Evolutionary conservation across 176 grass and related monocot species (phyloP).

Genomic region (Rhipidocladum racemiflorum): DNA sequence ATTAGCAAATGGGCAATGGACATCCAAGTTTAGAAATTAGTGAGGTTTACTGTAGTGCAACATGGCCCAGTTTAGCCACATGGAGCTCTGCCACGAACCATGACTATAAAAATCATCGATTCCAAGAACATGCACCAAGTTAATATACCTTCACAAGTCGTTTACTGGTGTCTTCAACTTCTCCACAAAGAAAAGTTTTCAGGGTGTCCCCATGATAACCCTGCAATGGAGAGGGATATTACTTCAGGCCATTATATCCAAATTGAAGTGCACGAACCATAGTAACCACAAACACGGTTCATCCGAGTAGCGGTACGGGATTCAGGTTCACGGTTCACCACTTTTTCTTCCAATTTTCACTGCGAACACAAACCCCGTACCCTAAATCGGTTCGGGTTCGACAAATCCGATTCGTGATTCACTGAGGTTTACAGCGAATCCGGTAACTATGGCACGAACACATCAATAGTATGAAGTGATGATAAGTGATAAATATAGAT

Average conservation of each 20-base stretch:
- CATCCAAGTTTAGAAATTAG: background rate
- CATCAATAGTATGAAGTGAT: background rate
- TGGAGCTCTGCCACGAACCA: background rate
- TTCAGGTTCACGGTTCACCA: too few species aligned
- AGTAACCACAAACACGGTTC: too few species aligned
- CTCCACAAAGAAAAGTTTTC: slow-evolving; percentile 93
- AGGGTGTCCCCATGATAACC: slow-evolving; percentile 95
- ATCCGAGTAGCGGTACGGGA: too few species aligned
- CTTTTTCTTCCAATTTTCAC: too few species aligned
- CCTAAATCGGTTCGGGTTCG: too few species aligned
- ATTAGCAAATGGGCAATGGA: background rate
- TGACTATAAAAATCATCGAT: background rate
- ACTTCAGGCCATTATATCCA: slow-evolving; percentile 1
- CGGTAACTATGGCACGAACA: background rate
- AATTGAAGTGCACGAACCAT: background rate
- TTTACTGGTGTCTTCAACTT: slow-evolving; percentile 83
- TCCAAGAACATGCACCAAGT: background rate
- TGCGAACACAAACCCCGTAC: too few species aligned
- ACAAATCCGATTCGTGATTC: too few species aligned
- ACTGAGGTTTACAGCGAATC: too few species aligned
- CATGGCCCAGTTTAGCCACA: background rate
- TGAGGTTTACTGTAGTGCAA: background rate
- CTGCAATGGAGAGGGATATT: slow-evolving; percentile 40
- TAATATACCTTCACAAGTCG: slow-evolving; percentile 77
- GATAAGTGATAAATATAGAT: background rate